A percentile compares a stretch with the other conserved stretches of the same genome.
phyloP scores from a whole-genome alignment of 2,329 filamentous ascomycete species.

The Apiospora koreana region DNA sequence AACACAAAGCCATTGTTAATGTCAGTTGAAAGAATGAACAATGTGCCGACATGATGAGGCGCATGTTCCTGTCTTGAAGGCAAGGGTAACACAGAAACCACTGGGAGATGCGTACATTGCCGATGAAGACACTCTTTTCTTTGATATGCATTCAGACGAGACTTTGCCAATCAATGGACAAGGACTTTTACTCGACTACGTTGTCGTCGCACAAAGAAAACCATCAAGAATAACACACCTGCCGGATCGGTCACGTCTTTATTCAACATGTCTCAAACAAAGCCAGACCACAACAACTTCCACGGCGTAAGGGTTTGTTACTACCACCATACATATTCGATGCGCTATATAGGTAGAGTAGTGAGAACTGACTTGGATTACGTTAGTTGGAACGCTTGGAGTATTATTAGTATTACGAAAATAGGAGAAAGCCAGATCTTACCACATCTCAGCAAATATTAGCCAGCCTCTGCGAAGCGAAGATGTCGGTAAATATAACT shows the following conservation, averaged over 20 bases:
- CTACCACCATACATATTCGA: not conserved
- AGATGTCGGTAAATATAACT: not conserved
- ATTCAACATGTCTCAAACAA: not conserved
- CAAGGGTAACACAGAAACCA: not conserved
- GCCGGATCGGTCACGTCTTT: not conserved
- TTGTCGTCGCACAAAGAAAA: not conserved
- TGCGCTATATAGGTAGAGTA: not conserved
- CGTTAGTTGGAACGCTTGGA: not conserved
- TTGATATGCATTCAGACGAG: not conserved
- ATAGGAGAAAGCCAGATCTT: not conserved
- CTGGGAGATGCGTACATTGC: too few species aligned
- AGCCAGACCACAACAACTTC: not conserved
- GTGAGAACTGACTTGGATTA: not conserved
- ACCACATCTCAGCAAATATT: not conserved
- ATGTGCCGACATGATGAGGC: too few species aligned
- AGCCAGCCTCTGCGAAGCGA: not conserved
- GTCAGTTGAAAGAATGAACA: not conserved
- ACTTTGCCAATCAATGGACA: not conserved
- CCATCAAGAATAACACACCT: not conserved
- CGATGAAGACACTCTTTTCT: not conserved
- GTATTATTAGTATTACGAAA: not conserved
- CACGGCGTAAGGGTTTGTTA: not conserved
- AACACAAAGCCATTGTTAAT: too few species aligned
- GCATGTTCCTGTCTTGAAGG: not conserved
- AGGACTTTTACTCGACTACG: not conserved